Evolutionary conservation across 495 filamentous ascomycete species (phyloP), one percentile per base, ranked within the genome.

Genomic region (Cercophora newfieldiana): DNA sequence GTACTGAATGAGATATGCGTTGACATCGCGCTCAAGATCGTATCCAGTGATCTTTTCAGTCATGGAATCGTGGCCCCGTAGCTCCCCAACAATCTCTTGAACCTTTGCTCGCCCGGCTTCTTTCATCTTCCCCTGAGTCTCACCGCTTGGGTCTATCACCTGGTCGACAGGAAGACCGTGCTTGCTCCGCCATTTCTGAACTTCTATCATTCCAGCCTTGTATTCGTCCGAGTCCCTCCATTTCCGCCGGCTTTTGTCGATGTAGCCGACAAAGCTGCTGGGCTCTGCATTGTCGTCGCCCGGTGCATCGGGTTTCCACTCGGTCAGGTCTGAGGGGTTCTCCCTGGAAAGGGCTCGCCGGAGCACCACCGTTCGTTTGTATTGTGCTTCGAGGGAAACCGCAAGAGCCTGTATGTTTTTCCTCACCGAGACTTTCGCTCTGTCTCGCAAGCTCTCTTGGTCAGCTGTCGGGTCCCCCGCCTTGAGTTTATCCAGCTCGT

Each of bases 1-100:
- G 31, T 68, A 71, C 24, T 71, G 66, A 1, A 70, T 71, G n/a
- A 68, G 66, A 10, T 70, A 70, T n/a, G 60, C 68, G 49, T 70
- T 70, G 24, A 70, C 65, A 64, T 70, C 68, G 12, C 57, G 19
- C 14, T 65, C 65, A 12, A 65, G 61, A 28, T 62, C 50, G 48
- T 70, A 70, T 2, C 67, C 61, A 0, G 19, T n/a, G 1, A 26
- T 44, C 18, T 48, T 61, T 31, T 58, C 44, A 5, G 49, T 50
- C 16, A 53, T 53, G 5, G 50, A 22, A 3, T 53, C 24, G 10
- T 53, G 29, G 7, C 25, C 24, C 19, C 10, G 16, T 22, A 66
- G 19, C 33, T 19, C 49, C 31, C 51, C 12, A 14, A 53, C 61
- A 2, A 53, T 33, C 0, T 26, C 54, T 22, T 44, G 33, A 22